Base-by-base conservation (phyloP, 306 rosid species). In the cucumber (Cucumis sativus) region DNA sequence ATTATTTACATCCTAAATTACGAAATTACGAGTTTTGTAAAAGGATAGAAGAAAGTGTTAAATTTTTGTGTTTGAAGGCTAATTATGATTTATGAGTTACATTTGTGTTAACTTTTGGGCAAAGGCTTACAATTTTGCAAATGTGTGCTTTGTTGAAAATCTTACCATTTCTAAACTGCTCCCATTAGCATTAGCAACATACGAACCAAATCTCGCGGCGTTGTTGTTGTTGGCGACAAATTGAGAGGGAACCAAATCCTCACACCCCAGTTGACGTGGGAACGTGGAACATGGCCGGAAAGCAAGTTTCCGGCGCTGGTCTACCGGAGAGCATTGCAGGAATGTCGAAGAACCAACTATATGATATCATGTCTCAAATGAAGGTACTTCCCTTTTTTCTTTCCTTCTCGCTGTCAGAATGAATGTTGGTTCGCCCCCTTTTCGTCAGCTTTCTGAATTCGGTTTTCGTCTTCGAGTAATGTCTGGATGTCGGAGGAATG, bases 351-450 rank as follows among this genome's bases (percentile, higher is more conserved):
- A 86, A 83, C 74, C 97, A 95, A 81, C 99, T 95, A 8, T 84
- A 90, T 43, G 97, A 92, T 21, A 95, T 95, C 75, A 91, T 95
- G 97, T 95, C 97, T 76, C 97, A 95, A 85, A 95, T 95, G 98
- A 95, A 95, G 92, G 98, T 84, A 25, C 37, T 23, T 7, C 23
- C 51, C 5, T 45, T 45, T 45, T 43, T 45, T 1, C 23, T 52
- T 43, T 70, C 37, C 14, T 25, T 75, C 49, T 47, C 25, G 35
- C 60, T 55, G 12, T n/a, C 10, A 5, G 57, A 25, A 25, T 49
- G 1, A 3, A 69, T 20, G 13, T 23, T 23, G 56, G 41, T 12
- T 15, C 18, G 21, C 7, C 62, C 41, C 28, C 75, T 58, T 52
- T 63, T 61, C 39, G 75, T 56, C 40, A 18, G 16, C 47, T 28